Percentiles rank a stretch among this genome's conserved stretches.
Evolutionary conservation across 495 filamentous ascomycete genomes (phyloP).

Genomic region (Penicillium roqueforti): DNA sequence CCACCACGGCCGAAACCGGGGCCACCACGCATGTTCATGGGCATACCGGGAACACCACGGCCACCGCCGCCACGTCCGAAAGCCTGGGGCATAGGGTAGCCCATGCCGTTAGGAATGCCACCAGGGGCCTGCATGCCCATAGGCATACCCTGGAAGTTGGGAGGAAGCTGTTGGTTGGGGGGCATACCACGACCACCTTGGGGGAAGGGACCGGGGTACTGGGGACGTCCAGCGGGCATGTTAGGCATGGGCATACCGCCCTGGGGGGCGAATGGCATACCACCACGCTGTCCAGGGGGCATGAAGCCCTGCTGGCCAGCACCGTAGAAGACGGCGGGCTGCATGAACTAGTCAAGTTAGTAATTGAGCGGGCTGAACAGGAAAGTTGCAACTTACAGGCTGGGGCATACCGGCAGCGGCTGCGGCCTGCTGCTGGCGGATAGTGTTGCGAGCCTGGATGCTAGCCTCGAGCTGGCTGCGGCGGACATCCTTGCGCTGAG

Average conservation of each 20-base stretch:
- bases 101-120: conserved; percentile 52
- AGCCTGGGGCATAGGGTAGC: conserved; percentile 51
- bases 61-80: conserved; percentile 67
- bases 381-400: conserved; percentile 37
- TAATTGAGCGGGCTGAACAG: not conserved
- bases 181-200: conserved; percentile 80
- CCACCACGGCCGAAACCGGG: conserved; percentile 55
- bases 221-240: conserved; percentile 77
- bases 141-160: conserved; percentile 78
- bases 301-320: conserved; percentile 85
- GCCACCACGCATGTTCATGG: conserved; percentile 69
- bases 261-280: conserved; percentile 81
- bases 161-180: conserved; percentile 72
- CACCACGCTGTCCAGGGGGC: conserved; percentile 64
- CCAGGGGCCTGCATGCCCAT: conserved; percentile 64
- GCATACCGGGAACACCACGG: conserved; percentile 71
- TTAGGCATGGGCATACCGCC: conserved; percentile 75
- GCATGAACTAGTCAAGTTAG: conserved; percentile 51
- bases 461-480: conserved; percentile 98
- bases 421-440: conserved; percentile 95
- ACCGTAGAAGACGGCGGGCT: conserved; percentile 81
- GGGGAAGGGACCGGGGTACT: conserved; percentile 74
- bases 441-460: conserved; percentile 97
- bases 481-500: conserved; percentile 98
- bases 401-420: conserved; percentile 88